Percentiles rank a stretch among this genome's conserved stretches.
These are phyloP conservation scores for Didymella pinodella DNA, from an alignment of 2,329 filamentous ascomycete genomes.

Conservation along the genomic window DNA sequence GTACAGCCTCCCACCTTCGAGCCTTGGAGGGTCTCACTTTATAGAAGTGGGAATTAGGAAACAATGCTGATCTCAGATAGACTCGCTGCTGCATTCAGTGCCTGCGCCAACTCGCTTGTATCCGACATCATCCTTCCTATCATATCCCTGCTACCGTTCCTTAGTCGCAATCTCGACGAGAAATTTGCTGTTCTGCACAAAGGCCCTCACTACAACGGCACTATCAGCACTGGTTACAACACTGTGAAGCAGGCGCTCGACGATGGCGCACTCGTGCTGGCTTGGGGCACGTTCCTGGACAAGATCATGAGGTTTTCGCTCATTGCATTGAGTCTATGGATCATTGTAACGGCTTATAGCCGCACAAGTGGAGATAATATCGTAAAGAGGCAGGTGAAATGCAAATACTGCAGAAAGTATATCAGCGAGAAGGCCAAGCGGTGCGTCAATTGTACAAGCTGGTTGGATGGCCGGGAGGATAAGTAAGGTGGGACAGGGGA, in stretches of 20 bases:
- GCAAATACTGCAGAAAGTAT: constrained; percentile 70
- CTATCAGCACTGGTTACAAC: constrained; percentile 67
- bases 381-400: constrained; percentile 74
- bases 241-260: constrained; percentile 72
- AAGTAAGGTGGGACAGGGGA: not conserved
- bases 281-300: constrained; percentile 74
- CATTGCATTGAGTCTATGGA: constrained; percentile 71
- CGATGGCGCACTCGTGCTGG: constrained; percentile 75
- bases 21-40: no score
- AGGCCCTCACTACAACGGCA: constrained; percentile 59
- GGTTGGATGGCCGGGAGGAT: constrained; percentile 65
- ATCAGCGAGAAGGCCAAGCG: constrained; percentile 69
- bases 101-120: constrained; percentile 75
- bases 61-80: constrained; percentile 49
- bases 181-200: constrained; percentile 72
- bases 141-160: constrained; percentile 71
- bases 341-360: constrained; percentile 69
- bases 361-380: constrained; percentile 69
- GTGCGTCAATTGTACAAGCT: constrained; percentile 66
- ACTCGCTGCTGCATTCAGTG: constrained; percentile 74
- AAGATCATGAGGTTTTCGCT: constrained; percentile 71
- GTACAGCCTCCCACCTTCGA: no score
- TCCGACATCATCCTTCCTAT: constrained; percentile 74
- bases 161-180: constrained; percentile 75
- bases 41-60: not conserved